These are phyloP conservation scores for Yamadazyma jaroonii DNA, from an alignment of 1,139 yeast species.

Conservation along the genomic window DNA sequence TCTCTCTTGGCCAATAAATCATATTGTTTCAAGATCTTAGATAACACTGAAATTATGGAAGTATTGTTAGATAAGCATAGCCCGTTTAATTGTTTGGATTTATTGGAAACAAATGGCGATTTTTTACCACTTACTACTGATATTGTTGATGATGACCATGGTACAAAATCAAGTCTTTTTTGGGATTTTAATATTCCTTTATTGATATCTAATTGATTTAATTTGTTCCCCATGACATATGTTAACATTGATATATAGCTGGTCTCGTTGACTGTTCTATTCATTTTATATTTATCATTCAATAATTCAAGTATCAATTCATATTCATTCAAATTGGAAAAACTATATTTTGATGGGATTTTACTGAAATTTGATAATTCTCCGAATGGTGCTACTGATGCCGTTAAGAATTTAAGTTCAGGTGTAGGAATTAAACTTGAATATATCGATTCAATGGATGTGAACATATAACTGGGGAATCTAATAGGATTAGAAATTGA, in stretches of 20 bases:
- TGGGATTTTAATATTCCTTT: conserved; percentile 79
- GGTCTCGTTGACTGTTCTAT: conserved; percentile 28
- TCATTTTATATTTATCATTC: conserved; percentile 78
- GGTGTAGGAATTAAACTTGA: conserved; percentile 88
- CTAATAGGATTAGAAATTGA: conserved; percentile 83
- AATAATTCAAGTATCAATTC: conserved; percentile 82
- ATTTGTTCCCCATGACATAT: conserved; percentile 63
- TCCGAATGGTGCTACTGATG: conserved; percentile 83
- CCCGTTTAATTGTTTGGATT: conserved; percentile 52
- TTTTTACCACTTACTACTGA: conserved; percentile 76
- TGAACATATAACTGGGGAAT: conserved; percentile 90
- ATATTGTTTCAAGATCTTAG: conserved; percentile 69
- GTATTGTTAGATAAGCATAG: conserved; percentile 79
- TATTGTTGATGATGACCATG: conserved; percentile 82
- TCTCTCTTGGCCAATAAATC: conserved; percentile 75
- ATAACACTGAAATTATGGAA: conserved; percentile 62
- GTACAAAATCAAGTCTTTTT: conserved; percentile 75
- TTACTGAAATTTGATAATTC: conserved; percentile 20
- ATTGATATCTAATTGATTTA: conserved; percentile 73
- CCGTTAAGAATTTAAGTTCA: conserved; percentile 78
- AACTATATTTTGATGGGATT: conserved; percentile 49
- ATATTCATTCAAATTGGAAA: conserved; percentile 65
- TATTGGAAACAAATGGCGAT: conserved; percentile 54
- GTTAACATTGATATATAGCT: conserved; percentile 71
- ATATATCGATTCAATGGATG: conserved; percentile 77